These are phyloP conservation scores for Phytopythium ostracodes DNA, from an alignment of 352 stramenopile species.

Conservation along the genomic window DNA sequence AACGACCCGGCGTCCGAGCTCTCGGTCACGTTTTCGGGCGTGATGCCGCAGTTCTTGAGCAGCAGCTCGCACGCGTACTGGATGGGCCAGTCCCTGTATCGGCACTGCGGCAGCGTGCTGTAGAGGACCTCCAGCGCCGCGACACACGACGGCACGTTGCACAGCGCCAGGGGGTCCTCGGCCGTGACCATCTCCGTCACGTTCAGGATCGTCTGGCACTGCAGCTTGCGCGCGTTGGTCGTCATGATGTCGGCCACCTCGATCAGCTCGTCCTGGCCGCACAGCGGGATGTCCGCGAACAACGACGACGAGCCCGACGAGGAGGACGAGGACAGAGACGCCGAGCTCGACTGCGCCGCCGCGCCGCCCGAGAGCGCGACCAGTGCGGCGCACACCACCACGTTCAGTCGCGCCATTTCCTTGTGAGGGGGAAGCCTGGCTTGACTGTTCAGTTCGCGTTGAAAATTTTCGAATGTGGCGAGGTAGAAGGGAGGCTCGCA, in stretches of 20 bases:
- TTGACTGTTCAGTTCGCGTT: not conserved
- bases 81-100: slow-evolving; percentile 47
- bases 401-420: not conserved
- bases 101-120: slow-evolving; percentile 53
- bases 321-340: slow-evolving; percentile 13
- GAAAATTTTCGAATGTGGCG: not conserved
- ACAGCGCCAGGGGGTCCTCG: slow-evolving; percentile 32
- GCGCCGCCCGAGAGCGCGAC: slow-evolving; percentile 10
- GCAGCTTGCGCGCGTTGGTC: slow-evolving; percentile 46
- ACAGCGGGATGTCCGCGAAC: slow-evolving; percentile 38
- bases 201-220: slow-evolving; percentile 43
- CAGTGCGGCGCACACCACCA: no score
- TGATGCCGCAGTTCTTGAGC: slow-evolving; percentile 48
- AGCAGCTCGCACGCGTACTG: slow-evolving; percentile 33
- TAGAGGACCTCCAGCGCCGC: slow-evolving; percentile 58
- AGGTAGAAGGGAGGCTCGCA: not conserved
- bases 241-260: slow-evolving; percentile 25
- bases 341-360: slow-evolving; percentile 17
- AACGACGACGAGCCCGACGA: slow-evolving; percentile 22
- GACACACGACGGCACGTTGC: slow-evolving; percentile 37
- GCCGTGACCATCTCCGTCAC: slow-evolving; percentile 49
- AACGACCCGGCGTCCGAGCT: slow-evolving; percentile 8
- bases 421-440: not conserved
- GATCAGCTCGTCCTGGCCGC: slow-evolving; percentile 38
- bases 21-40: slow-evolving; percentile 27